These are phyloP conservation scores for Huntiella abstrusa DNA, from an alignment of 2,329 filamentous ascomycete species.

Conservation along the genomic window DNA sequence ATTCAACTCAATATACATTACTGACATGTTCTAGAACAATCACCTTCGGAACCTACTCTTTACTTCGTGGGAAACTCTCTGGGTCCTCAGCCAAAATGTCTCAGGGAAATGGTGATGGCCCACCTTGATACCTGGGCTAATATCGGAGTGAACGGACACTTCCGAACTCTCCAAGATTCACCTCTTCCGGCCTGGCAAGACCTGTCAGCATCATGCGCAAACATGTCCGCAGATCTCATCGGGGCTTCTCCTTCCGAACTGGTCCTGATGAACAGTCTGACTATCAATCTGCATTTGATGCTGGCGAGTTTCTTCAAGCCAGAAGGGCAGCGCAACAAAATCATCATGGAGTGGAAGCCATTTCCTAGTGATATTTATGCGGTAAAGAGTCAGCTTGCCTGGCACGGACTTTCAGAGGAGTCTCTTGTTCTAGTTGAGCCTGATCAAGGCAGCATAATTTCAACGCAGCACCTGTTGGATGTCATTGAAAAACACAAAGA, in stretches of 20 bases:
- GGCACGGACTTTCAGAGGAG: constrained; percentile 45
- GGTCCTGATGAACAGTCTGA: constrained; percentile 76
- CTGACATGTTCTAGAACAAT: constrained; percentile 11
- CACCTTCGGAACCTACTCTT: constrained; percentile 26
- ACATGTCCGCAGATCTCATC: constrained; percentile 52
- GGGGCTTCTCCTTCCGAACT: constrained; percentile 56
- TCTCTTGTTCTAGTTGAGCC: constrained; percentile 61
- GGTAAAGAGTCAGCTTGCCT: constrained; percentile 59
- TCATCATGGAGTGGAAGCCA: constrained; percentile 76
- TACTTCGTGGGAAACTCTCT: constrained; percentile 87
- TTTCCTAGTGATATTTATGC: constrained; percentile 82
- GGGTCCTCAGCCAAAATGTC: constrained; percentile 58
- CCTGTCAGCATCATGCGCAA: constrained; percentile 55
- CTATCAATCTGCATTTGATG: constrained; percentile 61
- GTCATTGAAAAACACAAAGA: constrained; percentile 58
- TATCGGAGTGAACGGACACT: constrained; percentile 73
- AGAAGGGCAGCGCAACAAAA: constrained; percentile 45
- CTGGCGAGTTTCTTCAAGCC: constrained; percentile 74
- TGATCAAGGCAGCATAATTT: constrained; percentile 37
- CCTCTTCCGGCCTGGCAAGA: constrained; percentile 56
- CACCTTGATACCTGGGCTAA: constrained; percentile 72
- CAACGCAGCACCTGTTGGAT: constrained; percentile 51
- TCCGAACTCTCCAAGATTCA: constrained; percentile 47
- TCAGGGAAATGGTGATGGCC: constrained; percentile 43
- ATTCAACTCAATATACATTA: background rate